Evolutionary conservation across 805 yeast species (phyloP).

Genomic region (Wickerhamomyces silvicola): DNA sequence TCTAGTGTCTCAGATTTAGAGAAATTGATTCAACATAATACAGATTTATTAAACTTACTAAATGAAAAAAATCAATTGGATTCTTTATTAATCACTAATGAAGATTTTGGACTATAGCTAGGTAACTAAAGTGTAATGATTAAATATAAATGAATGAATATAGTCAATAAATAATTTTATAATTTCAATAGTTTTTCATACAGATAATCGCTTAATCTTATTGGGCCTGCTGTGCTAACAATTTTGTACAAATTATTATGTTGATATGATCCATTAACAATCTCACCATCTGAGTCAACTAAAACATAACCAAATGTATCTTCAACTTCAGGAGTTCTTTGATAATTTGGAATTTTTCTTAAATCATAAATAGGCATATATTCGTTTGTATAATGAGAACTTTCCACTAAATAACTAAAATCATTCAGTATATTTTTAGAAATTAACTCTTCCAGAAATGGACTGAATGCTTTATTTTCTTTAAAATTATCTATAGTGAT

Average conservation of each 20-base stretch:
- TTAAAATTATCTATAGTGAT: slow-evolving; percentile 5
- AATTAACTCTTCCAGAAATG: slow-evolving; percentile 9
- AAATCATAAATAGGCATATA: slow-evolving; percentile 71
- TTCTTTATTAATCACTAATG: slow-evolving; percentile 35
- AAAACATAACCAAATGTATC: slow-evolving; percentile 66
- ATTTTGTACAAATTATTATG: slow-evolving; percentile 53
- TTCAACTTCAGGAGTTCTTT: slow-evolving; percentile 64
- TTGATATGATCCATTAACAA: slow-evolving; percentile 50
- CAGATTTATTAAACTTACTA: slow-evolving; percentile 28
- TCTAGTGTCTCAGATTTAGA: slow-evolving; percentile 38
- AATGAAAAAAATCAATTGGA: slow-evolving; percentile 26
- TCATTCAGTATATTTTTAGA: slow-evolving; percentile 31
- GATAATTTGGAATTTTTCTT: slow-evolving; percentile 55
- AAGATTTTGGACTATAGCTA: slow-evolving; percentile 30
- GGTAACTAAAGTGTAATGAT: background rate
- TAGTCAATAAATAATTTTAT: too few species aligned
- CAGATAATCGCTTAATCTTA: slow-evolving; percentile 46
- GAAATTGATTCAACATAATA: slow-evolving; percentile 35
- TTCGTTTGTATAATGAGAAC: slow-evolving; percentile 42
- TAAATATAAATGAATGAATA: slow-evolving; percentile 16
- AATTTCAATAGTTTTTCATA: slow-evolving; percentile 29
- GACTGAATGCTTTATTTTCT: slow-evolving; percentile 7
- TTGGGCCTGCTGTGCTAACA: slow-evolving; percentile 41
- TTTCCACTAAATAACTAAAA: slow-evolving; percentile 49
- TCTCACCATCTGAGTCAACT: slow-evolving; percentile 48